Evolutionary conservation across 495 filamentous ascomycete species (phyloP), one percentile per base, ranked within the genome.

Genomic region (Aspergillus nidulans): DNA sequence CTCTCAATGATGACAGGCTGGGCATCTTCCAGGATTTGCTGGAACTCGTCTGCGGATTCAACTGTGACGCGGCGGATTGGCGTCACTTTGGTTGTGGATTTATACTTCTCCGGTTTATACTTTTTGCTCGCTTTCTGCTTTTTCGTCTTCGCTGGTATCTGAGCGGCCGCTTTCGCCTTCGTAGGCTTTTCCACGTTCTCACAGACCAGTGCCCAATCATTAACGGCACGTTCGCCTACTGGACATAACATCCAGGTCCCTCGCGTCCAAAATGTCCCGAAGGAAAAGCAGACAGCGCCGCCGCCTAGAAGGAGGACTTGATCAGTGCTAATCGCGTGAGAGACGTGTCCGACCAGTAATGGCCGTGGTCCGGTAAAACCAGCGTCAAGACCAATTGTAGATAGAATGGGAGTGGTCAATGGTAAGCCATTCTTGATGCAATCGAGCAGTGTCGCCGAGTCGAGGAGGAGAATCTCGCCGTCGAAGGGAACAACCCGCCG

Each of bases 271-370:
- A 78, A 85, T 13, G 85, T 85, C 7, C 89, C 90, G 77, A 95
- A 92, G 0, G 89, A 90, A 69, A 95, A 96, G 66, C 91, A 95
- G 0, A 91, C 88, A 23, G 89, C 89, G 18, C 92, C 91, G 15
- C 92, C 91, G 8, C 90, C 90, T 32, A 87, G 67, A 2, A 96
- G 67, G 16, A 86, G 58, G 4, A 90, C 58, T 23, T 77, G 63
- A 15, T 75, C 68, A 18, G 68, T 59, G 43, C 62, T 62, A 1
- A 79, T 70, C 7, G 74, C 66, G 19, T 77, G 82, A 7, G 77
- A 68, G 15, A 81, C 83, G 56, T 81, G 75, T 5, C 91, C 90
- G 41, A 86, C 73, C 16, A 95, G 71, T 4, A 95, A 67, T 13
- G 88, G 88, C 23, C 81, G 72, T 16, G 60, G 60, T 6, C 58